phyloP scores from a whole-genome alignment of 768 basidiomycete genomes.

The Leccinellum rugosiceps region DNA sequence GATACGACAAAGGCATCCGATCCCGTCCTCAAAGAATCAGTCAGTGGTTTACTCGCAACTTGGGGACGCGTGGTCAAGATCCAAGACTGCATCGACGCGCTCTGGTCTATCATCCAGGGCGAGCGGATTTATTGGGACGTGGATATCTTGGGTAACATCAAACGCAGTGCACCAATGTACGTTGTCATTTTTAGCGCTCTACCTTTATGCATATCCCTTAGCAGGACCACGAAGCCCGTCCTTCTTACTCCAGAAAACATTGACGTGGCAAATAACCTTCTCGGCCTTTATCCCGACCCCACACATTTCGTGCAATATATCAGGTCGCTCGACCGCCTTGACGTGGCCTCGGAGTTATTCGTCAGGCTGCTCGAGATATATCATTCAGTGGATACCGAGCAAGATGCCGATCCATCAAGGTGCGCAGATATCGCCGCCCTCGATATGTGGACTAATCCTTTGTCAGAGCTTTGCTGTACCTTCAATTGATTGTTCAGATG shows the following conservation, averaged over 20 bases:
- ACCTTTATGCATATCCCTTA: neutral
- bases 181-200: conserved; percentile 18
- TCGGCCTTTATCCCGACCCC: conserved; percentile 77
- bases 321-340: conserved; percentile 59
- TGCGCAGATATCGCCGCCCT: conserved; percentile 3
- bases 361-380: conserved; percentile 72
- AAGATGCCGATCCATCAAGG: conserved; percentile 24
- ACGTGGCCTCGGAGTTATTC: conserved; percentile 72
- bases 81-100: conserved; percentile 47
- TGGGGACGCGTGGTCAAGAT: conserved; percentile 70
- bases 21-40: conserved; percentile 55
- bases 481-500: conserved; percentile 82
- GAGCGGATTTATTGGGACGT: conserved; percentile 54
- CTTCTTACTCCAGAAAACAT: conserved; percentile 54
- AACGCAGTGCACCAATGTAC: conserved; percentile 39
- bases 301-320: conserved; percentile 63
- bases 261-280: conserved; percentile 44
- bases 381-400: conserved; percentile 30
- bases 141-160: conserved; percentile 52
- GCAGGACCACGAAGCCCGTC: conserved; percentile 31
- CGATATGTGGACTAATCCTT: conserved; percentile 3
- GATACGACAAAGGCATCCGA: conserved; percentile 57
- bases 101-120: conserved; percentile 59
- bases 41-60: conserved; percentile 59
- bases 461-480: conserved; percentile 60